Evolutionary conservation across 805 yeast species (phyloP).

Genomic region (Candida maltosa): DNA sequence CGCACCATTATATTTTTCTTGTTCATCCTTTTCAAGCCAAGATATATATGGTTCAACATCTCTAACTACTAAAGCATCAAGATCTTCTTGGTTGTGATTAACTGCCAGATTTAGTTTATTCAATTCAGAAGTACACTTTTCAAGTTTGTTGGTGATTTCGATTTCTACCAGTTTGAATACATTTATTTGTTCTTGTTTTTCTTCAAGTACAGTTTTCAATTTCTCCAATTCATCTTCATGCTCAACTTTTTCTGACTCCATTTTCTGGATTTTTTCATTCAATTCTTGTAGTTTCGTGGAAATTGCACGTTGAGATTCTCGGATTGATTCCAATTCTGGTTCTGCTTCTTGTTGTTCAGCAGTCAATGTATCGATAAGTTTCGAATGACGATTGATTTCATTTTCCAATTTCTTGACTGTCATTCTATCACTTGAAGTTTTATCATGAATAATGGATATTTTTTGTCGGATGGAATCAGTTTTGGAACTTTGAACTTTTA

Average conservation of each 20-base stretch:
- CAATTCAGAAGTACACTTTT: slow-evolving; percentile 45
- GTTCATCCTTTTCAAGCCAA: slow-evolving; percentile 47
- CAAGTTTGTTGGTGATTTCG: slow-evolving; percentile 62
- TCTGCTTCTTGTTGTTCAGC: slow-evolving; percentile 38
- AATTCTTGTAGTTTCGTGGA: slow-evolving; percentile 31
- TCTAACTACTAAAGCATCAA: slow-evolving; percentile 45
- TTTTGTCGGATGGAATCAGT: slow-evolving; percentile 73
- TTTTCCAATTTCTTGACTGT: slow-evolving; percentile 59
- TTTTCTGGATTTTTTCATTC: slow-evolving; percentile 22
- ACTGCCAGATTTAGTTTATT: slow-evolving; percentile 38
- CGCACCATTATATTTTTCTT: slow-evolving; percentile 28
- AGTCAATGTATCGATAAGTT: slow-evolving; percentile 43
- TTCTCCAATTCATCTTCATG: slow-evolving; percentile 37
- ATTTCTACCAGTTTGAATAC: slow-evolving; percentile 62
- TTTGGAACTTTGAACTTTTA: slow-evolving; percentile 74
- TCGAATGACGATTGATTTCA: slow-evolving; percentile 55
- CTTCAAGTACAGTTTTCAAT: slow-evolving; percentile 21
- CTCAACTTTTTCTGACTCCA: slow-evolving; percentile 38
- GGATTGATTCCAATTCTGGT: slow-evolving; percentile 19
- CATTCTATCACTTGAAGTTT: slow-evolving; percentile 54
- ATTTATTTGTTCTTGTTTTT: slow-evolving; percentile 47
- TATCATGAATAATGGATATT: slow-evolving; percentile 56
- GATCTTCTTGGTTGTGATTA: slow-evolving; percentile 33
- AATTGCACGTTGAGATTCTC: slow-evolving; percentile 16
- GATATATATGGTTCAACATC: slow-evolving; percentile 50